These are phyloP conservation scores for Wickerhamiella galacta DNA, from an alignment of 805 yeast genomes.

Conservation along the genomic window DNA sequence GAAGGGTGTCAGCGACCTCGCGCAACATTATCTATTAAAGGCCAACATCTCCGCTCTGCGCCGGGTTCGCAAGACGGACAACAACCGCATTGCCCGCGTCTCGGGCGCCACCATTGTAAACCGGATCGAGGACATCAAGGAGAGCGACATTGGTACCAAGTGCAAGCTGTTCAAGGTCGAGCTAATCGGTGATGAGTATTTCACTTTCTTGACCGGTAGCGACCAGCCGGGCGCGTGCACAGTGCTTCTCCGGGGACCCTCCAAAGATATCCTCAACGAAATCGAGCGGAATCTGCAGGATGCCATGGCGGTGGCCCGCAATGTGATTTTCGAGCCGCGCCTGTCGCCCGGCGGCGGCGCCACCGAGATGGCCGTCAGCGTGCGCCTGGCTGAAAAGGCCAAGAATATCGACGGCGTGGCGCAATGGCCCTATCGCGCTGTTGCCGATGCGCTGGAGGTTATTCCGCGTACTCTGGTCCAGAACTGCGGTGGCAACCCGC, in stretches of 20 bases:
- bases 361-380: constrained; percentile 95
- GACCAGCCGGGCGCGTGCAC: constrained; percentile 86
- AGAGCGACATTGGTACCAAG: constrained; percentile 69
- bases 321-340: constrained; percentile 86
- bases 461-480: constrained; percentile 95
- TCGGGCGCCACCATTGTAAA: constrained; percentile 96
- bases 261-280: constrained; percentile 91
- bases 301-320: constrained; percentile 95
- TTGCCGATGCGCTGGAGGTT: constrained; percentile 96
- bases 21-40: constrained; percentile 87
- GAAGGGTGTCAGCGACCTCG: constrained; percentile 94
- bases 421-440: constrained; percentile 98
- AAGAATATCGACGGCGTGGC: constrained; percentile 85
- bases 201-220: constrained; percentile 69
- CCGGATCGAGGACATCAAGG: constrained; percentile 86
- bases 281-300: constrained; percentile 94
- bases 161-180: constrained; percentile 91
- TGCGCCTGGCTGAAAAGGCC: constrained; percentile 74
- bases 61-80: constrained; percentile 89
- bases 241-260: constrained; percentile 81
- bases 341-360: constrained; percentile 99
- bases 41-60: constrained; percentile 87
- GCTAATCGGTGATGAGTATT: constrained; percentile 93
- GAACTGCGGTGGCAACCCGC: constrained; percentile 95
- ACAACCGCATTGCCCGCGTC: constrained; percentile 90